phyloP scores from a whole-genome alignment of 345 rosid species.

The Sonneratia alba region DNA sequence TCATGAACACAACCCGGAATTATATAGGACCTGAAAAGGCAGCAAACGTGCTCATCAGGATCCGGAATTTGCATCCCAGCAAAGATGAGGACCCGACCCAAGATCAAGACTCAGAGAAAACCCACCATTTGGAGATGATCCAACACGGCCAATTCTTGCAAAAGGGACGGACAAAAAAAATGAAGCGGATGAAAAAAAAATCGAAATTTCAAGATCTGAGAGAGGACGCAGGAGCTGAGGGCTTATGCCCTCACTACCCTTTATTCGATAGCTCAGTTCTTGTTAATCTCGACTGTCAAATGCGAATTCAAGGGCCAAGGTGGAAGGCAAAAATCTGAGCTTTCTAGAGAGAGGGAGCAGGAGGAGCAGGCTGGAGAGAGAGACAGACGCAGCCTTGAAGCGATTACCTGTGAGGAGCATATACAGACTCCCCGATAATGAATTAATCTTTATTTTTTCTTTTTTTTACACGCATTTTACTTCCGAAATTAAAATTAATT shows the following conservation, averaged over 20 bases:
- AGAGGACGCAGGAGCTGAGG: constrained; percentile 41
- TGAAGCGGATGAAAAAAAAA: neutral
- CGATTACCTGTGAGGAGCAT: constrained; percentile 24
- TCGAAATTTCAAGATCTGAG: constrained; percentile 46
- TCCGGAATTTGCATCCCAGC: constrained; percentile 17
- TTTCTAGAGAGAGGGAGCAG: constrained; percentile 15
- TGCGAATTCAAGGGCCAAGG: constrained; percentile 28
- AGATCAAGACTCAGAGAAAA: constrained; percentile 34
- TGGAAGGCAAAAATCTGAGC: constrained; percentile 1
- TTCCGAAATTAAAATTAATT: too few relatives aligned
- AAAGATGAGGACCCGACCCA: constrained; percentile 27
- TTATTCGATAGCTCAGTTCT: constrained; percentile 15
- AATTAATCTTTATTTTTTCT: too few relatives aligned
- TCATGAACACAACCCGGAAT: constrained; percentile 23
- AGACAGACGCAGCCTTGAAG: constrained; percentile 2
- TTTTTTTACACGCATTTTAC: too few relatives aligned
- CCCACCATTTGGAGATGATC: constrained; percentile 55
- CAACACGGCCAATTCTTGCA: constrained; percentile 61
- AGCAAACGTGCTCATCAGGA: constrained; percentile 19
- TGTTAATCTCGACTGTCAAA: constrained; percentile 17
- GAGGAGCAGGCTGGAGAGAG: constrained; percentile 6
- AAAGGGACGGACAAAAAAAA: constrained; percentile 4
- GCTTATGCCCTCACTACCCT: constrained; percentile 32
- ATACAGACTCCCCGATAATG: constrained; percentile 18
- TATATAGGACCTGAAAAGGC: constrained; percentile 24